These are phyloP conservation scores for Candida mesenterica DNA, from an alignment of 1,139 yeast species.

Conservation along the genomic window DNA sequence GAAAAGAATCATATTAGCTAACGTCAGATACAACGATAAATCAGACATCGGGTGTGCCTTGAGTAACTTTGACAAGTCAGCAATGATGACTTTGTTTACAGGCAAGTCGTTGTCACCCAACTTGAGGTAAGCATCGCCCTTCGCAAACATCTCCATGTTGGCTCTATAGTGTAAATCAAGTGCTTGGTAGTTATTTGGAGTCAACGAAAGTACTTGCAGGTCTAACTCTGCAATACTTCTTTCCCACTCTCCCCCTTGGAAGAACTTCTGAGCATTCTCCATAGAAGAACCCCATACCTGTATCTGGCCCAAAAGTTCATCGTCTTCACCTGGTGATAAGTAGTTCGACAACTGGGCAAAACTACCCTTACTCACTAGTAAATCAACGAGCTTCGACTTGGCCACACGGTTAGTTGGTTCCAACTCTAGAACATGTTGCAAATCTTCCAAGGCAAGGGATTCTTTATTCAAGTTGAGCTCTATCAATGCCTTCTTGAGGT, in stretches of 20 bases:
- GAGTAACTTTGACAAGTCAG: slow-evolving; percentile 26
- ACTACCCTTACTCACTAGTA: slow-evolving; percentile 48
- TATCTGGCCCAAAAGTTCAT: slow-evolving; percentile 12
- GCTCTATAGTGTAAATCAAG: slow-evolving; percentile 23
- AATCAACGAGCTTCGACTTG: slow-evolving; percentile 37
- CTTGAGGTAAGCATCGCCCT: slow-evolving; percentile 13
- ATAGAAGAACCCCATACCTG: slow-evolving; percentile 18
- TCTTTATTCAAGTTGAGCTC: slow-evolving; percentile 51
- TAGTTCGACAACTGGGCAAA: slow-evolving; percentile 16
- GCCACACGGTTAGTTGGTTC: slow-evolving; percentile 45
- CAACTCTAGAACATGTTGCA: slow-evolving; percentile 39
- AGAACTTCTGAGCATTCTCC: slow-evolving; percentile 16
- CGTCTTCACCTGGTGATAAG: slow-evolving; percentile 1
- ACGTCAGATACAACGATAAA: slow-evolving; percentile 27
- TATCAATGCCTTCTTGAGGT: slow-evolving; percentile 54
- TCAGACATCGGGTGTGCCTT: slow-evolving; percentile 31
- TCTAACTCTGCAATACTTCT: slow-evolving; percentile 24
- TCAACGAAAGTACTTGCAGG: slow-evolving; percentile 19
- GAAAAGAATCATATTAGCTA: slow-evolving; percentile 47
- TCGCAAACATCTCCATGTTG: slow-evolving; percentile 14
- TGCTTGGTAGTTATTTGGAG: slow-evolving; percentile 23
- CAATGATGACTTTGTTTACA: slow-evolving; percentile 22
- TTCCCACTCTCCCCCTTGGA: slow-evolving; percentile 16
- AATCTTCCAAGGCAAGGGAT: slow-evolving; percentile 45
- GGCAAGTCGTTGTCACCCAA: slow-evolving; percentile 8